Percentiles rank a stretch among this genome's conserved stretches.
Evolutionary conservation across 2,329 filamentous ascomycete species (phyloP).

Genomic region (Sarocladium brachiariae): DNA sequence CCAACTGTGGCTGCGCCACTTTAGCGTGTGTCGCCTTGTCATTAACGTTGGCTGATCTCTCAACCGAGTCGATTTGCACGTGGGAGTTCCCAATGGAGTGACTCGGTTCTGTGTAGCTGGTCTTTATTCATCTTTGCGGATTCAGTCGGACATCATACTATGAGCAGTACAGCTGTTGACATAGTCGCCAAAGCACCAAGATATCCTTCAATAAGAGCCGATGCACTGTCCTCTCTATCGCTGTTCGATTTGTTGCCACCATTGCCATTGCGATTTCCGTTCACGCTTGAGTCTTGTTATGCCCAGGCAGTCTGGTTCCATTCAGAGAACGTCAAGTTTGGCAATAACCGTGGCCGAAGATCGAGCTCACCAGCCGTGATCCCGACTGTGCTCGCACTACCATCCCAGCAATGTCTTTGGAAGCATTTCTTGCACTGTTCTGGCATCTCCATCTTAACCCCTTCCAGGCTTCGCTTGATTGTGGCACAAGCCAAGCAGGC

Average conservation of each 20-base stretch:
- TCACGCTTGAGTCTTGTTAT: neutral
- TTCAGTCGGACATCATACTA: too few relatives aligned
- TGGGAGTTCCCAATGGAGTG: too few relatives aligned
- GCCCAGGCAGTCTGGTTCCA: slow-evolving; percentile 16
- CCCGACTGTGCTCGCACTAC: slow-evolving; percentile 10
- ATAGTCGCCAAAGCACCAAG: neutral
- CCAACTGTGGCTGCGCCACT: too few relatives aligned
- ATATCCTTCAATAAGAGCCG: neutral
- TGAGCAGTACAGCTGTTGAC: neutral
- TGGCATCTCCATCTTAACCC: slow-evolving; percentile 15
- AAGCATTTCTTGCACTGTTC: slow-evolving; percentile 20
- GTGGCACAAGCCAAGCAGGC: slow-evolving; percentile 77
- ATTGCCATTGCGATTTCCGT: neutral
- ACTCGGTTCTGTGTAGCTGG: too few relatives aligned
- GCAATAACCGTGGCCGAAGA: slow-evolving; percentile 15
- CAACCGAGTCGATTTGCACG: too few relatives aligned
- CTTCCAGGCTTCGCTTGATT: slow-evolving; percentile 57
- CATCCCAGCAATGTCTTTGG: slow-evolving; percentile 21
- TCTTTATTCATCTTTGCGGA: too few relatives aligned
- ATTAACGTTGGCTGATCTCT: too few relatives aligned
- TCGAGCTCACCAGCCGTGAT: slow-evolving; percentile 16
- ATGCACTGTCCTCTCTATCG: neutral
- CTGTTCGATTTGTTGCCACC: neutral
- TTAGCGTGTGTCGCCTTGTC: too few relatives aligned
- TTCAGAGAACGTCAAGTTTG: slow-evolving; percentile 15